Evolutionary conservation across 2,329 filamentous ascomycete genomes (phyloP).

Genomic region (Penicillium sp.): DNA sequence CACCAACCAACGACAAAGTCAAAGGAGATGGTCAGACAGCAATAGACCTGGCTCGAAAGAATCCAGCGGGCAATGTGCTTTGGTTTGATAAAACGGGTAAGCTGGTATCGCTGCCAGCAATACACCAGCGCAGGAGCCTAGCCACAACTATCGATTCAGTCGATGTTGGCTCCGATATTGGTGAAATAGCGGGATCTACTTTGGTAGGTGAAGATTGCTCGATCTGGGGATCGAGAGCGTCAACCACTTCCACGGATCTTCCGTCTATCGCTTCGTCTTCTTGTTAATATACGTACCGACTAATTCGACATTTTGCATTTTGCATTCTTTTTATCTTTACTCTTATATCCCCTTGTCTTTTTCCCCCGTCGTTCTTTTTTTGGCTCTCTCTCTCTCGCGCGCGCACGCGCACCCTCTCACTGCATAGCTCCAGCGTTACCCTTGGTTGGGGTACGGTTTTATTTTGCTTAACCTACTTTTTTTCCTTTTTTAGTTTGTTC

Average conservation of each 20-base stretch:
- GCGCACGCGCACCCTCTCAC: neutral
- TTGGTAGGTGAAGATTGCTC: constrained; percentile 13
- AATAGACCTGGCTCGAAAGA: constrained; percentile 22
- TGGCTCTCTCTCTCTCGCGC: neutral
- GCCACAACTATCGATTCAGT: constrained; percentile 18
- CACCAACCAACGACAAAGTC: constrained; percentile 1
- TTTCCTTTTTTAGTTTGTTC: neutral
- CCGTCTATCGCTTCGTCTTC: constrained; percentile 6
- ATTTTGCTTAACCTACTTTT: neutral
- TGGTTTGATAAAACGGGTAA: constrained; percentile 12
- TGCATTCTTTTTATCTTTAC: neutral
- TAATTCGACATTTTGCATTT: neutral
- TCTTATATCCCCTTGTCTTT: neutral
- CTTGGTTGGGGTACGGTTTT: no score
- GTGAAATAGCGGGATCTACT: constrained; percentile 13
- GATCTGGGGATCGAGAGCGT: constrained; percentile 9
- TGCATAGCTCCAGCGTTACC: neutral
- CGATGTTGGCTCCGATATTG: constrained; percentile 13
- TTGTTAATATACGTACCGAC: neutral
- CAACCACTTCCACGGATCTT: constrained; percentile 8
- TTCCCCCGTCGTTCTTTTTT: neutral
- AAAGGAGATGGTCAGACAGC: constrained; percentile 16
- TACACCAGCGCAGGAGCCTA: constrained; percentile 11
- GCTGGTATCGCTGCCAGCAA: constrained; percentile 5
- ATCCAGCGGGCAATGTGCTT: constrained; percentile 17